Base-by-base conservation (phyloP, 2,329 filamentous ascomycete species). In the Pseudogymnoascus sp. region DNA sequence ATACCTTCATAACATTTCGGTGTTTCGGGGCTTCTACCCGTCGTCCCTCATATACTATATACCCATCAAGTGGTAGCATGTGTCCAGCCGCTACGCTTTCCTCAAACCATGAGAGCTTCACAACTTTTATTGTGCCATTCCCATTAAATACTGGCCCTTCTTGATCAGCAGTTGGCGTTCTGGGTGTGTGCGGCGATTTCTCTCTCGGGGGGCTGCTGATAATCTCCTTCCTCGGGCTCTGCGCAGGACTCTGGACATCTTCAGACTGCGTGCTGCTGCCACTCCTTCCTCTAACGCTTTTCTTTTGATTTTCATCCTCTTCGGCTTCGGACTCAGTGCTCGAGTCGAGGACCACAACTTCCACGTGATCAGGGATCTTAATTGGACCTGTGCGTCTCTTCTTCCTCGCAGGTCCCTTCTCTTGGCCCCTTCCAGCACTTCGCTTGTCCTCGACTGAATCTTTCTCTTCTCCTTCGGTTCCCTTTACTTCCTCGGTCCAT, bases 21-120 rank as follows among this genome's bases (percentile, higher is more conserved):
- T 34, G 51, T 21, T 57, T 57, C 34, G 51, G 51, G 34, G 26
- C 26, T 34, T 57, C 29, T 66, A 69, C 40, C 71, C 66, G 60
- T 47, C 64, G 67, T 4, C 83, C 85, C 67, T 79, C 76, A 62
- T 85, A 87, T 8, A 88, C 71, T 1, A 84, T 61, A 67, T 86
- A 88, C 0, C 76, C 71, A 1, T 79, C 72, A 5, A 81, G 64
- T 0, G 83, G 81, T 0, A 86, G 73, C 0, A 83, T 66, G 14
- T 67, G 66, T 1, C 76, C 77, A 26, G 75, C 71, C 14, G 75
- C 73, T 23, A 85, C 65, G 2, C 80, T 86, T 39, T 86, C 80
- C 3, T 75, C 77, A 26, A 86, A 78, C 86, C 86, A 88, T 1
- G 77, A 71, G 0, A 88, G 72, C 66, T 79, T 83, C n/a, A 86